Evolutionary conservation across 805 yeast genomes (phyloP), one percentile per base, ranked within the genome.

Genomic region (Saccharomycopsis sp.): DNA sequence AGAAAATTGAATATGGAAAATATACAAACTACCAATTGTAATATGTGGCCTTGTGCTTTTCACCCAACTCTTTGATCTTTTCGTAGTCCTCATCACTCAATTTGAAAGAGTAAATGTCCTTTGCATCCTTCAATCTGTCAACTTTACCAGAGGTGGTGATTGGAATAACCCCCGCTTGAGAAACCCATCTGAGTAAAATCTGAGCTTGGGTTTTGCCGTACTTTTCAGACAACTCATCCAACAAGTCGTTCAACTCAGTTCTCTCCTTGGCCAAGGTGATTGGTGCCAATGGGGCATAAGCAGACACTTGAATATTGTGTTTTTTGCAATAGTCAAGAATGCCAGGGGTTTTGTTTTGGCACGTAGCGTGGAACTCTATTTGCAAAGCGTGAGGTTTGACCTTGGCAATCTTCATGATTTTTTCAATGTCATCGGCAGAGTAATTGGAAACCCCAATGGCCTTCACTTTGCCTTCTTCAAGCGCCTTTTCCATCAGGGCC

Each of bases 221-320:
- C 51, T 81, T 80, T 30, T 56, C 51, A n/a, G 73, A 54, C 50
- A 83, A 59, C 41, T 67, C 57, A 3, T 60, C 59, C 13, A 74
- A 43, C 37, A 49, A 64, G 41, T 48, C 60, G 57, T 52, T 69
- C 59, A 59, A 63, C 43, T 73, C 67, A 48, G 75, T 63, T 42
- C 54, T 64, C 48, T 46, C 61, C 46, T 67, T 65, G 19, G 60
- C 63, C 56, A 69, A 73, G 46, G 66, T 66, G 30, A 80, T 54
- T 4, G 87, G 84, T 12, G 75, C 73, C 48, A 82, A 63, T 18
- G 89, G 86, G 4, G 77, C 68, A 57, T 78, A 82, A 1, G 84
- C 86, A 53, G 75, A 81, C 10, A 80, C 48, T 22, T 65, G 52
- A 46, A 80, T 77, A 25, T 58, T 60, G 38, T 80, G 51, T 33